phyloP scores from a whole-genome alignment of 176 grass and related monocot genomes.

The Ampelocalamus luodianensis region DNA sequence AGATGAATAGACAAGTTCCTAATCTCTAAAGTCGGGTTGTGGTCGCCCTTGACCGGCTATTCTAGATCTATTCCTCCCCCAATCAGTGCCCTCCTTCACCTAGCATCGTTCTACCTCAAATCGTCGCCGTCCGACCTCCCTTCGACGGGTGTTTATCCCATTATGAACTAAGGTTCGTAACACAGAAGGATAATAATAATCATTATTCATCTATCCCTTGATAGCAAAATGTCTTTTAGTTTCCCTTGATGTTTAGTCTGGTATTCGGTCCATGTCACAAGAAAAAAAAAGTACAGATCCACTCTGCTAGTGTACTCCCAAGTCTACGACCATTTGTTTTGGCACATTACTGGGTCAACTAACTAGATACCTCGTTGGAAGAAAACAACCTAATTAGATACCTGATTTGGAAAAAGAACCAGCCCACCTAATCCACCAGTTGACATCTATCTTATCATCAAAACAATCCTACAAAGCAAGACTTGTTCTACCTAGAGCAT shows the following conservation, averaged over 20 bases:
- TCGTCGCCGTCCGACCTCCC: too few relatives aligned
- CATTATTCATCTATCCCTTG: background rate
- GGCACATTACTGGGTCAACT: conserved; percentile 23
- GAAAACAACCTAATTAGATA: conserved; percentile 22
- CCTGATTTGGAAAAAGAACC: background rate
- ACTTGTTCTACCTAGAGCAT: conserved; percentile 16
- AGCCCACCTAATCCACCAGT: conserved; percentile 36
- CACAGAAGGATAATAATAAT: too few relatives aligned
- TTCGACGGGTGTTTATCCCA: too few relatives aligned
- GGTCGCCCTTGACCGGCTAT: too few relatives aligned
- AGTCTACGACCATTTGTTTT: conserved; percentile 8
- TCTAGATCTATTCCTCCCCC: too few relatives aligned
- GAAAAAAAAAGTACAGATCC: background rate
- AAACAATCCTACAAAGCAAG: conserved; percentile 30
- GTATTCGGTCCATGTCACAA: conserved; percentile 18
- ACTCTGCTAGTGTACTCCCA: background rate
- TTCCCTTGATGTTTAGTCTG: conserved; percentile 1
- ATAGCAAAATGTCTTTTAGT: background rate
- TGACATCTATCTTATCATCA: conserved; percentile 36
- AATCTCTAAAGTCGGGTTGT: too few relatives aligned
- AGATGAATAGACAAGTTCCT: too few relatives aligned
- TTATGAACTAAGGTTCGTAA: too few relatives aligned
- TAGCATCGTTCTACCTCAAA: too few relatives aligned
- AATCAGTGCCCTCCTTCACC: too few relatives aligned
- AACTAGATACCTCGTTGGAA: background rate